A percentile compares a stretch with the other conserved stretches of the same genome.
Evolutionary conservation across 1,284 basidiomycete species (phyloP).

Genomic region (Apiotrichum domesticum): DNA sequence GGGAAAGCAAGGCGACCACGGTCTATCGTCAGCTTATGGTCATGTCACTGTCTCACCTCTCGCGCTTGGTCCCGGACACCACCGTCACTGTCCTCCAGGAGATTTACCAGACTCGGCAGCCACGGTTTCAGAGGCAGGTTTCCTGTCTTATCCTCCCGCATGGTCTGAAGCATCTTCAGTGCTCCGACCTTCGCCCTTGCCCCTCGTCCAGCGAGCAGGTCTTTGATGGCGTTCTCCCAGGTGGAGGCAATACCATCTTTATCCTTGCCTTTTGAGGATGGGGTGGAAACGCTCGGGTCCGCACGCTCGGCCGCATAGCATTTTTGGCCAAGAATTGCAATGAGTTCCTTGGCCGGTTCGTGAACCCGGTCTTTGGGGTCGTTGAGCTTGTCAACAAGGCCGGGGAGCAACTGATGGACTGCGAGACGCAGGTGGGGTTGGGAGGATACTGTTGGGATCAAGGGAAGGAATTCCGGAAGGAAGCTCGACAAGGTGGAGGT

Average conservation of each 20-base stretch:
- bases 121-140: constrained; percentile 79
- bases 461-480: constrained; percentile 38
- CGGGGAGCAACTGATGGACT: constrained; percentile 30
- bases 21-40: constrained; percentile 48
- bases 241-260: constrained; percentile 66
- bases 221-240: constrained; percentile 70
- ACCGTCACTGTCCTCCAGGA: constrained; percentile 83
- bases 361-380: constrained; percentile 43
- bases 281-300: neutral
- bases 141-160: constrained; percentile 71
- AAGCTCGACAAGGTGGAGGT: constrained; percentile 33
- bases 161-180: constrained; percentile 32
- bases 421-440: constrained; percentile 26
- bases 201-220: constrained; percentile 66
- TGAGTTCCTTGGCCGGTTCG: constrained; percentile 24
- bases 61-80: constrained; percentile 80
- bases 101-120: constrained; percentile 69
- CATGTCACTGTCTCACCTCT: constrained; percentile 27
- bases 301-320: constrained; percentile 24
- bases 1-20: constrained; percentile 76
- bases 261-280: constrained; percentile 56
- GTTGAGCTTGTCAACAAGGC: constrained; percentile 38
- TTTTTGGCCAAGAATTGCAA: constrained; percentile 28
- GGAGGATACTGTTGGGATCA: constrained; percentile 18
- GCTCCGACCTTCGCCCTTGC: constrained; percentile 57